Base-by-base conservation (phyloP, 2,329 filamentous ascomycete genomes). In the Ceratocystis lukuohia region DNA sequence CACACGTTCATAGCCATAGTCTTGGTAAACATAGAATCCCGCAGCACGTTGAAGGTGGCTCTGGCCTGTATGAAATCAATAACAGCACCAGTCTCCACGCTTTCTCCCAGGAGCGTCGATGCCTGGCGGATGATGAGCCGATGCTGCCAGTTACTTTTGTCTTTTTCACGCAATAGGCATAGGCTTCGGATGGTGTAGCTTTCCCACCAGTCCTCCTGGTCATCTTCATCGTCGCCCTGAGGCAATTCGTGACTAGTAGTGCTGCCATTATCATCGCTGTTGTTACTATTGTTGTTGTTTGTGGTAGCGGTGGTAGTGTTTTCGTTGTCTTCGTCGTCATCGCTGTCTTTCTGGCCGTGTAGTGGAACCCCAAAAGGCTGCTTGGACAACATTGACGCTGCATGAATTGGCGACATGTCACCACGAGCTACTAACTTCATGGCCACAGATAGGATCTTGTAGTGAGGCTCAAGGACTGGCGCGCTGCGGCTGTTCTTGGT, bases 141-240 rank as follows among this genome's bases (percentile, higher is more conserved):
- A 74, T 96, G 92, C 72, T 96, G 92, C 92, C 92, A 96, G 71
- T 94, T 93, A 0, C 89, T 88, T 77, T 96, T 95, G 75, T 96
- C 92, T 68, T 91, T 91, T 62, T 85, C 83, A 12, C 80, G 79
- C 8, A 85, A 73, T 65, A 78, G 78, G 6, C 76, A 76, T 50
- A 85, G 72, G 59, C 77, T 81, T 61, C 77, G 77, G 48, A 84
- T 80, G 5, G 84, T 75, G 62, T 81, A 83, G 44, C 77, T 76
- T 61, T 84, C 79, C 82, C 83, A 80, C 67, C 67, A 68, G 75
- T 84, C 82, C 70, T 89, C 89, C 1, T 77, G 71, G 61, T 84
- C 81, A 77, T 82, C 86, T 7, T 78, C 73, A n/a, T 65, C 65
- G 17, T 61, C 62, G 33, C 62, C 62, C 28, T 62, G 62, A 5